Evolutionary conservation across 306 rosid species (phyloP), one percentile per base, ranked within the genome.

Genomic region (Oxytropis ochrocephala): DNA sequence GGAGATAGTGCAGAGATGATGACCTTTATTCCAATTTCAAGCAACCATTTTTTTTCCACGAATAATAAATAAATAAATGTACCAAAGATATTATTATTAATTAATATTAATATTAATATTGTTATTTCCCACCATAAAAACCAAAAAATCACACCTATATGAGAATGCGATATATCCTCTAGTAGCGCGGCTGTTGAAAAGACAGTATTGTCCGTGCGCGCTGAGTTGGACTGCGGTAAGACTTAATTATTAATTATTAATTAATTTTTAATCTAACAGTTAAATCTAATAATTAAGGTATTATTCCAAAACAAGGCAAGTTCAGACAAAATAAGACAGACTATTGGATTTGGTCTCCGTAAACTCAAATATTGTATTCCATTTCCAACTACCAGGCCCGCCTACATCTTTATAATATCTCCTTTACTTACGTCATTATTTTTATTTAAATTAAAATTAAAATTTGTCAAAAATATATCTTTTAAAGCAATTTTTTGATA

Each of bases 171-270:
- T 19, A 16, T 52, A 14, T 67, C 24, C 4, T 2, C 0, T 30
- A 30, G 4, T 3, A 6, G 51, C 27, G 14, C 4, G 62, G 36
- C 18, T 4, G 9, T 1, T 39, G 44, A 72, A 85, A 85, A 59
- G 79, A 79, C 81, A 33, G 64, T 58, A 43, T 30, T 79, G 60
- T 79, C 85, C 43, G 29, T 33, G 8, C 79, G 14, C 18, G 19
- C 13, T 39, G 44, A 13, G 71, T 18, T 32, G 46, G 75, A 68
- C n/a, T 21, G 6, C 32, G 54, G 42, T 21, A 29, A n/a, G 30
- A 33, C 1, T 33, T 33, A 0, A 33, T 5, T 33, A 33, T 8
- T 38, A 38, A 38, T 38, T 2, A 39, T 39, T 35, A 5, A 1
- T 35, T 21, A 12, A 0, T 21, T 29, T 43, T 18, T 64, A 57